A percentile compares a stretch with the other conserved stretches of the same genome.
Conservation (phyloP, 805 yeast species). For the Yamadazyma insecticola region DNA sequence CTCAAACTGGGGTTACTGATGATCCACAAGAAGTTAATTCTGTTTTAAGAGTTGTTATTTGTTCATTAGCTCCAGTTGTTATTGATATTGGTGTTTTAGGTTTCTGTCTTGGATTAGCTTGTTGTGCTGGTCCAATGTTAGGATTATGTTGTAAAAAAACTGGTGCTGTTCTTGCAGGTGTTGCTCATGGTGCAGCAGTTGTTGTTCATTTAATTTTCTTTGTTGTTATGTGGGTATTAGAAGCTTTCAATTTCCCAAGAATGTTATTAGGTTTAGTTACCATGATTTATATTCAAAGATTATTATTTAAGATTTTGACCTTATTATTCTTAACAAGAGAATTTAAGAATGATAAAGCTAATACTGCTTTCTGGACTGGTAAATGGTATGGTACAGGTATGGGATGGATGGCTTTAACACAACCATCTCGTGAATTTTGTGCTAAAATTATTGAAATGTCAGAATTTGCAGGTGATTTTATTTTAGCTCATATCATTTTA, state of each 20-base stretch:
- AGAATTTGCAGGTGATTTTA: slow-evolving; percentile 94
- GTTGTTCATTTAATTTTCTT: slow-evolving; percentile 81
- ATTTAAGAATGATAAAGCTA: slow-evolving; percentile 90
- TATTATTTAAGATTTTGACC: slow-evolving; percentile 80
- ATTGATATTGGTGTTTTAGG: slow-evolving; percentile 82
- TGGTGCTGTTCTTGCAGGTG: slow-evolving; percentile 90
- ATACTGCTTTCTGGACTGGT: slow-evolving; percentile 99
- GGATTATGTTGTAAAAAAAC: slow-evolving; percentile 96
- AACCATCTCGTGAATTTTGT: slow-evolving; percentile 91
- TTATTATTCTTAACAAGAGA: slow-evolving; percentile 82
- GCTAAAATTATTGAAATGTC: slow-evolving; percentile 94
- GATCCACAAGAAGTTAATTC: slow-evolving; percentile 58
- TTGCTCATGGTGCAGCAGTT: slow-evolving; percentile 95
- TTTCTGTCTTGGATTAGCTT: slow-evolving; percentile 75
- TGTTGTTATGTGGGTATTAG: slow-evolving; percentile 95
- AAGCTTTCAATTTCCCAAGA: slow-evolving; percentile 85
- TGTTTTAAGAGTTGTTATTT: slow-evolving; percentile 63
- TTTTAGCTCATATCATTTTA: slow-evolving; percentile 84
- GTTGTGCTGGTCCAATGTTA: slow-evolving; percentile 96
- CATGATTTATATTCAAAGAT: slow-evolving; percentile 81
- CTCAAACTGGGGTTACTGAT: slow-evolving; percentile 73
- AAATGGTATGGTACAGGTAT: slow-evolving; percentile 95
- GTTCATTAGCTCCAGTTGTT: slow-evolving; percentile 87
- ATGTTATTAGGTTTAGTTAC: slow-evolving; percentile 84
- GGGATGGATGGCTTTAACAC: slow-evolving; percentile 92